phyloP scores from a whole-genome alignment of 495 filamentous ascomycete species.

The Aspergillus olivimuriae region DNA sequence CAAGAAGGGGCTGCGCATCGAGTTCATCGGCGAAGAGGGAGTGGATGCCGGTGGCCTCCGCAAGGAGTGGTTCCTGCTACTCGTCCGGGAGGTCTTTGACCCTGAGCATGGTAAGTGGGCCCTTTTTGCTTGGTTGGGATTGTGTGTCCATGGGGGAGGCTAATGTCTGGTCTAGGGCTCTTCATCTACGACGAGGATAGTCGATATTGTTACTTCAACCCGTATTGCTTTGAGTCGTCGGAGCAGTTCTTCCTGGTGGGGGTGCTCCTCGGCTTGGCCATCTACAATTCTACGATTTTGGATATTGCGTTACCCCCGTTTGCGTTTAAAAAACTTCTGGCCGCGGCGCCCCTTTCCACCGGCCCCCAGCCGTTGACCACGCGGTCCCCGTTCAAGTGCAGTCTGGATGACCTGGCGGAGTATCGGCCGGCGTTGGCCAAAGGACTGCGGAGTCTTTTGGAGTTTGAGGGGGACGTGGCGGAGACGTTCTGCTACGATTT shows the following conservation, averaged over 20 bases:
- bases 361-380: constrained; percentile 47
- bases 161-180: constrained; percentile 50
- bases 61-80: constrained; percentile 93
- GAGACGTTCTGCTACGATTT: constrained; percentile 80
- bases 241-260: constrained; percentile 93
- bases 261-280: constrained; percentile 80
- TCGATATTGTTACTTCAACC: constrained; percentile 91
- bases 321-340: constrained; percentile 81
- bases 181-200: constrained; percentile 96
- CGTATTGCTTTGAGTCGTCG: constrained; percentile 82
- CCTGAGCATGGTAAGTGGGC: constrained; percentile 69
- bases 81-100: constrained; percentile 89
- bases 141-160: too few species aligned
- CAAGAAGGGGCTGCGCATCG: constrained; percentile 86
- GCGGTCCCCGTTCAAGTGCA: constrained; percentile 61
- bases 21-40: constrained; percentile 85
- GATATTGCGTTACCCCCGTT: constrained; percentile 91
- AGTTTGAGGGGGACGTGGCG: constrained; percentile 82
- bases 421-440: constrained; percentile 71
- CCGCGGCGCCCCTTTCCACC: constrained; percentile 54
- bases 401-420: constrained; percentile 79
- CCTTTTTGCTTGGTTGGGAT: too few species aligned
- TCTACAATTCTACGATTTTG: constrained; percentile 95
- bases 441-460: constrained; percentile 69
- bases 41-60: constrained; percentile 86